phyloP scores from a whole-genome alignment of 2,329 filamentous ascomycete genomes.

The Polychaeton citri region DNA sequence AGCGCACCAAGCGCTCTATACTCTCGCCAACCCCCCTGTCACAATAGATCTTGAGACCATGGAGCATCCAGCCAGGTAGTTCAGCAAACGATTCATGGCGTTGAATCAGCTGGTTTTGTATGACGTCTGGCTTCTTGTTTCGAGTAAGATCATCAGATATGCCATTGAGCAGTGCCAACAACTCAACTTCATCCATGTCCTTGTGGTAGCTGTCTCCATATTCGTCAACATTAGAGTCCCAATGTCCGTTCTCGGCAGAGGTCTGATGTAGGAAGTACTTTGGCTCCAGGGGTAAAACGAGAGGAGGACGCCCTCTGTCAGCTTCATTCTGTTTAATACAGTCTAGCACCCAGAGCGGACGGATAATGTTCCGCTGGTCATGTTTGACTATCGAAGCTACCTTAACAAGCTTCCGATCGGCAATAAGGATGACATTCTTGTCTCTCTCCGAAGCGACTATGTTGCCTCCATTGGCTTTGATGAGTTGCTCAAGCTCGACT shows the following conservation, averaged over 20 bases:
- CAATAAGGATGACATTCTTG: slow-evolving; percentile 56
- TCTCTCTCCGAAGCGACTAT: slow-evolving; percentile 62
- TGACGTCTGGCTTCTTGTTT: slow-evolving; percentile 25
- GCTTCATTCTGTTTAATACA: slow-evolving; percentile 51
- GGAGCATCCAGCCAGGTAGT: slow-evolving; percentile 41
- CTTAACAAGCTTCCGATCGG: slow-evolving; percentile 67
- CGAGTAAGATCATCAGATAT: slow-evolving; percentile 35
- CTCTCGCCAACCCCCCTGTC: slow-evolving; percentile 20
- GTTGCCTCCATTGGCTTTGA: slow-evolving; percentile 72
- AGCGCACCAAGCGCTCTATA: slow-evolving; percentile 39
- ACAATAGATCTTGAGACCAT: slow-evolving; percentile 28
- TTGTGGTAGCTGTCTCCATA: slow-evolving; percentile 76
- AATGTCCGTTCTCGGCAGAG: slow-evolving; percentile 39
- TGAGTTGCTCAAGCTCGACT: slow-evolving; percentile 60
- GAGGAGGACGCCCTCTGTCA: slow-evolving; percentile 39
- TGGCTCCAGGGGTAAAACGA: slow-evolving; percentile 52
- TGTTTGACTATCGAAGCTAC: slow-evolving; percentile 70
- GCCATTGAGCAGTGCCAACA: slow-evolving; percentile 36
- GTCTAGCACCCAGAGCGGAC: slow-evolving; percentile 71
- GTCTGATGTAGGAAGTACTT: slow-evolving; percentile 61
- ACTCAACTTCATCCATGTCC: slow-evolving; percentile 51
- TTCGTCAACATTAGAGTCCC: slow-evolving; percentile 53
- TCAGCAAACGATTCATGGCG: slow-evolving; percentile 41
- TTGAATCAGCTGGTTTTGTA: slow-evolving; percentile 44
- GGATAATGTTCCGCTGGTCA: slow-evolving; percentile 58